phyloP scores from a whole-genome alignment of 495 filamentous ascomycete species.

The Penicillium chermesinum region DNA sequence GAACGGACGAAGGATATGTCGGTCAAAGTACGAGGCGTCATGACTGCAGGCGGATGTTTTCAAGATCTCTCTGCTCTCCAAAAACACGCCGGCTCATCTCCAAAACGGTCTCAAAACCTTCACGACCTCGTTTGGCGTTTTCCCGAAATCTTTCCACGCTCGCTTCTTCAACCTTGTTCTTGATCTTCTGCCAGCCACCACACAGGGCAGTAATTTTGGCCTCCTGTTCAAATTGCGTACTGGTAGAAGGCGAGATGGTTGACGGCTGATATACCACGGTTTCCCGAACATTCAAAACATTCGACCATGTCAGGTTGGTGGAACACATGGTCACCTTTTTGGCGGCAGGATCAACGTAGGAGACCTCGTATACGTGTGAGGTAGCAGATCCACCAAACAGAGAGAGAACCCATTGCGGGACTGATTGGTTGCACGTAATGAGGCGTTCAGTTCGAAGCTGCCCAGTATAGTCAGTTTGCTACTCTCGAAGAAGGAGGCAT shows the following conservation, averaged over 20 bases:
- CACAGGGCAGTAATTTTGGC: constrained; percentile 90
- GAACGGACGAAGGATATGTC: background rate
- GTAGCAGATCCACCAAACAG: constrained; percentile 68
- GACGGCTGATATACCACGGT: constrained; percentile 77
- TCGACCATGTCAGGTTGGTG: constrained; percentile 83
- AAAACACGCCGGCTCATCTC: constrained; percentile 93
- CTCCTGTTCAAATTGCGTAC: constrained; percentile 78
- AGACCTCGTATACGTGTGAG: constrained; percentile 88
- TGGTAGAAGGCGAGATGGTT: constrained; percentile 42
- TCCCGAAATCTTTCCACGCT: constrained; percentile 83
- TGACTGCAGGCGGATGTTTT: constrained; percentile 23
- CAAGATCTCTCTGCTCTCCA: constrained; percentile 74
- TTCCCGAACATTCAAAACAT: constrained; percentile 82
- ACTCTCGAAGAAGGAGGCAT: background rate
- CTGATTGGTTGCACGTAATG: constrained; percentile 88
- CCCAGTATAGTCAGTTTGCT: constrained; percentile 9
- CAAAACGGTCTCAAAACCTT: constrained; percentile 91
- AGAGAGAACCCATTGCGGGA: constrained; percentile 77
- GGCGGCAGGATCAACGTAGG: constrained; percentile 75
- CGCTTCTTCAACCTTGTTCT: constrained; percentile 87
- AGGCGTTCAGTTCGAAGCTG: constrained; percentile 91
- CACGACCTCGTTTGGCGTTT: constrained; percentile 81
- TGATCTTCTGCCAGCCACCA: constrained; percentile 93
- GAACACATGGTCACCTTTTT: constrained; percentile 93
- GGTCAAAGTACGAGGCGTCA: background rate